Evolutionary conservation across 2,329 filamentous ascomycete genomes (phyloP).

Genomic region (Scytalidium lignicola): DNA sequence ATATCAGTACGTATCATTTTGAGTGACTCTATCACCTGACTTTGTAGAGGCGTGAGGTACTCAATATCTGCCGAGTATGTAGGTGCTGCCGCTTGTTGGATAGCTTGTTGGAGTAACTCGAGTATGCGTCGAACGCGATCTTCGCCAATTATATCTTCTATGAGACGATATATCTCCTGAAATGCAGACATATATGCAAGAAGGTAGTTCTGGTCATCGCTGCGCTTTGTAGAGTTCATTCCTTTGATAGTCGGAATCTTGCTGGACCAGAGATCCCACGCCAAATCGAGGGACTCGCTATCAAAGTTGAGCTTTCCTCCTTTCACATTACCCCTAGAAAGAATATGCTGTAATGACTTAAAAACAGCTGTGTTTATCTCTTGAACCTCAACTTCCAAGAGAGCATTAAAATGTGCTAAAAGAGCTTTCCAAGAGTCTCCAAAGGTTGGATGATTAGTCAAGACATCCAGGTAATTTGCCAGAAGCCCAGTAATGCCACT

Average conservation of each 20-base stretch:
- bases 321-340: conserved; percentile 44
- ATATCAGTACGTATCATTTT: conserved; percentile 64
- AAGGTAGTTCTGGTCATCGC: conserved; percentile 75
- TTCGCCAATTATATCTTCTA: conserved; percentile 57
- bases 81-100: conserved; percentile 63
- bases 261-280: conserved; percentile 67
- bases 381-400: conserved; percentile 60
- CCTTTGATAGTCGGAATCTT: conserved; percentile 50
- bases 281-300: conserved; percentile 48
- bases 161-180: conserved; percentile 71
- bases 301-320: conserved; percentile 26
- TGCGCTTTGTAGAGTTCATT: conserved; percentile 37
- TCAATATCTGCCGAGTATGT: conserved; percentile 70
- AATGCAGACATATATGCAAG: conserved; percentile 76
- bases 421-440: conserved; percentile 71
- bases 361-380: conserved; percentile 69
- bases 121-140: conserved; percentile 65
- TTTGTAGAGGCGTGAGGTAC: conserved; percentile 67
- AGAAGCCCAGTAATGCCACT: conserved; percentile 69
- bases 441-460: conserved; percentile 63
- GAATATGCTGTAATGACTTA: conserved; percentile 58
- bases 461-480: conserved; percentile 68
- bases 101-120: conserved; percentile 62
- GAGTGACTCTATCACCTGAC: conserved; percentile 61
- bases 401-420: conserved; percentile 59